Base-by-base conservation (phyloP, 1,284 basidiomycete genomes). In the Rhodotorula sp. region DNA sequence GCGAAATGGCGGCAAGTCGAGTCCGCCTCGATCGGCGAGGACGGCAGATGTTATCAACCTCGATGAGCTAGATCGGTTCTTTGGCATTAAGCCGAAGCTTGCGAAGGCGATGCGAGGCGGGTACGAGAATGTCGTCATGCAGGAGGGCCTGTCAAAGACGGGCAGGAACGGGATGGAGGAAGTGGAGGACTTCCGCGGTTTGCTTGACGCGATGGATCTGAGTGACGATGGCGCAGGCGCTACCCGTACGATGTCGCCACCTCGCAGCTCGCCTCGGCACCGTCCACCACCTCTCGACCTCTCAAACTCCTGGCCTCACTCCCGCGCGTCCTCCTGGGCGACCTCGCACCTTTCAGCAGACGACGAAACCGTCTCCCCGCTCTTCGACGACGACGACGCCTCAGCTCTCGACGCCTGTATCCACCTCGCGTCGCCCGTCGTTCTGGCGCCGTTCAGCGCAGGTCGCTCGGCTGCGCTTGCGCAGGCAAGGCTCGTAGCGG, bases 41-140 rank as follows among this genome's bases (percentile, higher is more conserved):
- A 30, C 57, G 51, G 24, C n/a, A 4, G 64, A 46, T 6, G 48
- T 26, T 2, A 50, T 68, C 53, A 37, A 68, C 31, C 9, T 51
- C 28, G 67, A 59, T 10, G 67, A 59, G 51, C 62, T 68, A 10
- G 67, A 68, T 22, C 62, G 37, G 9, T 64, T 68, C 30, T 68
- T 68, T 13, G 67, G 67, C 8, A 31, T 64, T 2, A 54, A 52
- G 40, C 58, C 58, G 16, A 50, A 22, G 24, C 57, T 46, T 13
- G 47, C 56, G 44, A 59, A 59, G 28, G 61, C 57, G n/a, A 13
- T 53, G 18, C 24, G 52, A 18, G 57, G 56, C 4, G 60, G 50
- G 18, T 67, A 62, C 28, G 65, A 22, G 15, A 26, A 24, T 6
- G 44, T 62, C 10, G 65, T 60, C 0, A 11, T 18, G 18, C 13